Percentiles rank a stretch among this genome's conserved stretches.
Evolutionary conservation across 257 asterid genomes (phyloP).

Genomic region (Solanum corneliomulleri): DNA sequence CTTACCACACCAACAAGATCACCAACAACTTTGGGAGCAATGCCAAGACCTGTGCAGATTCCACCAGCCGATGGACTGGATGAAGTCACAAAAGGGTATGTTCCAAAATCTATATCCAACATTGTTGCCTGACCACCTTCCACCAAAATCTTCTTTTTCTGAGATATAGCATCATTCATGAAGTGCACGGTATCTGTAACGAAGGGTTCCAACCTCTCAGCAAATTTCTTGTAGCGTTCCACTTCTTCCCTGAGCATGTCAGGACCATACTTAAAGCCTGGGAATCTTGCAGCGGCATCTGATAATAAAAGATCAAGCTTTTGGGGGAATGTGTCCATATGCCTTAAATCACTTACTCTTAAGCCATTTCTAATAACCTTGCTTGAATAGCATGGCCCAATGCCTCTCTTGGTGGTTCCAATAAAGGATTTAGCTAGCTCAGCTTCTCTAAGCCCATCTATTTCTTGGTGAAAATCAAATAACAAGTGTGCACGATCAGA

Average conservation of each 20-base stretch:
- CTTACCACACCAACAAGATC: slow-evolving; percentile 94
- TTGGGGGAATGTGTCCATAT: slow-evolving; percentile 81
- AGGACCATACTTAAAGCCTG: slow-evolving; percentile 55
- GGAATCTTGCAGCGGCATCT: slow-evolving; percentile 80
- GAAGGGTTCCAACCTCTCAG: slow-evolving; percentile 80
- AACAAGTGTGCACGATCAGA: slow-evolving; percentile 86
- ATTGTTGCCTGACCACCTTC: slow-evolving; percentile 99
- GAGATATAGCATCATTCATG: slow-evolving; percentile 62
- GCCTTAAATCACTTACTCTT: slow-evolving; percentile 85
- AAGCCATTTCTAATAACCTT: slow-evolving; percentile 81
- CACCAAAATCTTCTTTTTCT: slow-evolving; percentile 59
- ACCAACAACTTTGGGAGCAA: slow-evolving; percentile 81
- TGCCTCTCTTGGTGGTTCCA: slow-evolving; percentile 87
- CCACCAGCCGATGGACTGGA: slow-evolving; percentile 98
- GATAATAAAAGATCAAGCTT: slow-evolving; percentile 71
- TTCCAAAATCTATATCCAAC: slow-evolving; percentile 89
- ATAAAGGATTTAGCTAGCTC: slow-evolving; percentile 85
- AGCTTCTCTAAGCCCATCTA: slow-evolving; percentile 79
- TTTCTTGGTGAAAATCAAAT: slow-evolving; percentile 77
- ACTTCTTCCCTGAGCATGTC: slow-evolving; percentile 78
- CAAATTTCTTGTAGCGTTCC: slow-evolving; percentile 52
- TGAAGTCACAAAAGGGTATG: slow-evolving; percentile 91
- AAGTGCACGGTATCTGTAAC: slow-evolving; percentile 75
- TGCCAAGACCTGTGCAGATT: slow-evolving; percentile 91
- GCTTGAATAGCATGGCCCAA: slow-evolving; percentile 94